phyloP scores from a whole-genome alignment of 306 rosid species.

The Quercus bicolor region DNA sequence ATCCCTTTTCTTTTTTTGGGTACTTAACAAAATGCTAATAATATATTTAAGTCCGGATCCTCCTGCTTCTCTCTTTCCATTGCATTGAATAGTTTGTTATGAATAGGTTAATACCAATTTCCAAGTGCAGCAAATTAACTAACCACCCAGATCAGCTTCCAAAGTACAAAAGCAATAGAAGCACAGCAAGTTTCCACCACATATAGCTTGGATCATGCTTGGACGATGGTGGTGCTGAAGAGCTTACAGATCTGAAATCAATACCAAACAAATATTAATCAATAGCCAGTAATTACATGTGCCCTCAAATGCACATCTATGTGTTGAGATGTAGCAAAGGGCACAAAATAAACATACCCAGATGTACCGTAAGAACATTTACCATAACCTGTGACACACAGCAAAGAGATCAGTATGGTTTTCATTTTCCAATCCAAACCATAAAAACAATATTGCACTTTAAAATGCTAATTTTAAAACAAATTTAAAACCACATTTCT shows the following conservation, averaged over 20 bases:
- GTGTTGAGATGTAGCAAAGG: neutral
- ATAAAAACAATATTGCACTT: neutral
- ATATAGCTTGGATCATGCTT: slow-evolving; percentile 24
- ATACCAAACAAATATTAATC: neutral
- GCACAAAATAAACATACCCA: slow-evolving; percentile 45
- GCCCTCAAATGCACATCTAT: neutral
- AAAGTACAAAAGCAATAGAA: slow-evolving; percentile 41
- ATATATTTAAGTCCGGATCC: slow-evolving; percentile 25
- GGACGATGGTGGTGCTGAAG: slow-evolving; percentile 39
- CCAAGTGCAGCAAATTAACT: neutral
- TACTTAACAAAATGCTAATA: neutral
- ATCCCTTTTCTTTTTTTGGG: neutral
- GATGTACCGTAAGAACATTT: slow-evolving; percentile 57
- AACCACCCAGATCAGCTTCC: slow-evolving; percentile 39
- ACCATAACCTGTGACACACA: slow-evolving; percentile 62
- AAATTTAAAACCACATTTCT: no score
- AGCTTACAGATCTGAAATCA: slow-evolving; percentile 41
- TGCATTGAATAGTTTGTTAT: neutral
- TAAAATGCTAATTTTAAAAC: no score
- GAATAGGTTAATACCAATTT: neutral
- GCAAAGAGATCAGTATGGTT: slow-evolving; percentile 9
- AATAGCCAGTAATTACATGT: neutral
- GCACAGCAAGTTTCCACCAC: slow-evolving; percentile 37
- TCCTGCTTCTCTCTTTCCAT: slow-evolving; percentile 16
- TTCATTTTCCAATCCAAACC: neutral